Base-by-base conservation (phyloP, 257 asterid species). In the Plantago elongata region DNA sequence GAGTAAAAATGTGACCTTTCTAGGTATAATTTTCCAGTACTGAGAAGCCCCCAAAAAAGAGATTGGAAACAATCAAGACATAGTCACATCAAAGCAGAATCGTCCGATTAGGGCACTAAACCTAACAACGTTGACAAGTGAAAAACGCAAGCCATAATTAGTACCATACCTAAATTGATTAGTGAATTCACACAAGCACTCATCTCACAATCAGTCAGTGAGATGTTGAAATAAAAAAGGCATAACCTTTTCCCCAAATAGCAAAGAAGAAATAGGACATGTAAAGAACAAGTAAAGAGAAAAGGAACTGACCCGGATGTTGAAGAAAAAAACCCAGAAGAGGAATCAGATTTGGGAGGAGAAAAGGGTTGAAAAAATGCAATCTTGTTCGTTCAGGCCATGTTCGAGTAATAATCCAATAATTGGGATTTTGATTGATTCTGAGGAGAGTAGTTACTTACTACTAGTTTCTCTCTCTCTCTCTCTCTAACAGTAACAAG, bases 21-120 rank as follows among this genome's bases (percentile, higher is more conserved):
- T 46, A 67, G 40, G 60, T 54, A 55, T n/a, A 48, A 60, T 34
- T 65, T 65, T 66, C 68, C 65, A 51, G 57, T 13, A 51, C 63
- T n/a, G n/a, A n/a, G n/a, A n/a, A n/a, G n/a, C n/a, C n/a, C n/a
- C n/a, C n/a, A n/a, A n/a, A n/a, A n/a, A n/a, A n/a, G n/a, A n/a
- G n/a, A n/a, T n/a, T n/a, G n/a, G n/a, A n/a, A 18, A 52, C 29
- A 49, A 46, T 66, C 54, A 61, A 54, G 47, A 68, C 34, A 64
- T 52, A 65, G 72, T 71, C 72, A 58, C 66, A 74, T 59, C 72
- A 61, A 13, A 54, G 44, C 50, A 65, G 68, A 69, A 60, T 60
- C 55, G 60, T 65, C 44, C 69, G 59, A 40, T 45, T 45, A 58
- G 59, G 58, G 62, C 54, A 54, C 54, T 66, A 69, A 66, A 66